A percentile compares a stretch with the other conserved stretches of the same genome.
Evolutionary conservation across 192 early-diverging fungal genomes (phyloP).

Genomic region (Coemansia asiatica): DNA sequence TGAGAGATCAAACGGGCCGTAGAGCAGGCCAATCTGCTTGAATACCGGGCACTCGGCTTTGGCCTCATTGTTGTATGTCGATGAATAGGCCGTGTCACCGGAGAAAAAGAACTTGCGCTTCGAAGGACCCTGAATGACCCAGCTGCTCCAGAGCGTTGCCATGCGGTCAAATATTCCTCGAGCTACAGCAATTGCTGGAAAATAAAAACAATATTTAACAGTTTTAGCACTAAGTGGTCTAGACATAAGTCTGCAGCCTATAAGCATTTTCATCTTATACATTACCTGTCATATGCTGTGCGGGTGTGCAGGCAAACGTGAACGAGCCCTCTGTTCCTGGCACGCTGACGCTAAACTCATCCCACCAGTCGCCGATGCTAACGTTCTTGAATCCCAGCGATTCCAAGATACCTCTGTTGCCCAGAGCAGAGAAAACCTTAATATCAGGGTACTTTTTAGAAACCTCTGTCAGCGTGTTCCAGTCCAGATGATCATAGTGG

Average conservation of each 20-base stretch:
- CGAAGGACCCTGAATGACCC: conserved; percentile 57
- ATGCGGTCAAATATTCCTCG: conserved; percentile 66
- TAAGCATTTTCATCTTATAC: background rate
- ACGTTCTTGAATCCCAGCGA: conserved; percentile 59
- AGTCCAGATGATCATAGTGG: conserved; percentile 87
- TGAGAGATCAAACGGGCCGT: conserved; percentile 72
- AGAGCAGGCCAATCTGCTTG: conserved; percentile 73
- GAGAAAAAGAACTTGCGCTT: conserved; percentile 44
- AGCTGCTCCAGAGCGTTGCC: conserved; percentile 79
- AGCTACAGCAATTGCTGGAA: conserved; percentile 12
- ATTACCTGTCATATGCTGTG: conserved; percentile 54
- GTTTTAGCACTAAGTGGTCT: too few relatives aligned
- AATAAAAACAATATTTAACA: too few relatives aligned
- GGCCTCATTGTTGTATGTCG: conserved; percentile 55
- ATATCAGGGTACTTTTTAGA: conserved; percentile 46
- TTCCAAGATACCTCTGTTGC: conserved; percentile 67
- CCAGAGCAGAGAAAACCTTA: conserved; percentile 75
- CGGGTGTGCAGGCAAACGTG: conserved; percentile 72
- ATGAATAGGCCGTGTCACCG: conserved; percentile 80
- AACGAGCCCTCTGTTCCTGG: conserved; percentile 6
- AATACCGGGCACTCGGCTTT: conserved; percentile 79
- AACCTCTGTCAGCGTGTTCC: conserved; percentile 62
- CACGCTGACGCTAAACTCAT: conserved; percentile 49
- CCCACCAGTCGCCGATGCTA: conserved; percentile 78
- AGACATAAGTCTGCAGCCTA: too few relatives aligned